Evolutionary conservation across 2,329 filamentous ascomycete species (phyloP).

Genomic region (Pseudocercospora ulei): DNA sequence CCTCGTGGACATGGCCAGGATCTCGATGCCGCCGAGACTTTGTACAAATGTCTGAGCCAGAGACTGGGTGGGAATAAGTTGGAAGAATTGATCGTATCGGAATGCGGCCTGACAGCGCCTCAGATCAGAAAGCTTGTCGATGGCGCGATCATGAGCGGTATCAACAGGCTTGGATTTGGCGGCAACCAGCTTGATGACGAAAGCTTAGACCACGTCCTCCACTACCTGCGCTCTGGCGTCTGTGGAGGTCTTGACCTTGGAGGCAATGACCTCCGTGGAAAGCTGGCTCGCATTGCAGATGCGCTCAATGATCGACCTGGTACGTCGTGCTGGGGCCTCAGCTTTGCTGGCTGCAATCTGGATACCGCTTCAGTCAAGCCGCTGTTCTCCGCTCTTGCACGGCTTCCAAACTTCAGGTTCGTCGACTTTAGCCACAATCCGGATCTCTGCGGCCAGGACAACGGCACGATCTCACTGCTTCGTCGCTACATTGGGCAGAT

Average conservation of each 20-base stretch:
- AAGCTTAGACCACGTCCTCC: conserved; percentile 64
- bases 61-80: conserved; percentile 65
- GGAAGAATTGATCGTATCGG: conserved; percentile 72
- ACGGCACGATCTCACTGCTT: conserved; percentile 45
- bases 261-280: conserved; percentile 59
- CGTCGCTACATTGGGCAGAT: conserved; percentile 79
- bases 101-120: conserved; percentile 61
- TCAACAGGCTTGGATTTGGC: conserved; percentile 70
- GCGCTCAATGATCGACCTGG: conserved; percentile 40
- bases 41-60: conserved; percentile 66
- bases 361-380: conserved; percentile 61
- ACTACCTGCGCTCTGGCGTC: conserved; percentile 62
- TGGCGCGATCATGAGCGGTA: conserved; percentile 65
- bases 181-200: conserved; percentile 67
- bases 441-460: conserved; percentile 52
- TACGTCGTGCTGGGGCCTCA: conserved; percentile 64
- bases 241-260: conserved; percentile 86
- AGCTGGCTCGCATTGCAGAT: conserved; percentile 43
- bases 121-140: conserved; percentile 71
- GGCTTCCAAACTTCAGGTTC: conserved; percentile 67
- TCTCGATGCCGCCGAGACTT: conserved; percentile 52
- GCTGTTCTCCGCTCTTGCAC: conserved; percentile 62
- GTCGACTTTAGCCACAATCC: conserved; percentile 88
- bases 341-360: conserved; percentile 76
- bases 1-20: conserved; percentile 28